phyloP scores from a whole-genome alignment of 805 yeast species.

The Blastobotrys mokoenaii region DNA sequence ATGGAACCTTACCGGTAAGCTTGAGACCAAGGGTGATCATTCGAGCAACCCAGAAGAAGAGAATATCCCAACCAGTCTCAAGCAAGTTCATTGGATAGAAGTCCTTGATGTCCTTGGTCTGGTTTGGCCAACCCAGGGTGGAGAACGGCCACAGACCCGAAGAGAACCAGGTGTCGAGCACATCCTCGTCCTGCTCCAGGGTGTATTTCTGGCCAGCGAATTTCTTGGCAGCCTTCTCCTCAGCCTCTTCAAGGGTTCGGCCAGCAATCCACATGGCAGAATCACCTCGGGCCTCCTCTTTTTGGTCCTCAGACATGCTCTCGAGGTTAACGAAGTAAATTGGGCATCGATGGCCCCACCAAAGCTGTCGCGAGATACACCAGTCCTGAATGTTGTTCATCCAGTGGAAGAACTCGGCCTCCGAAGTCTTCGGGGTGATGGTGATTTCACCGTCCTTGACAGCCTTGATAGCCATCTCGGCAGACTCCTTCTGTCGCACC shows the following conservation, averaged over 20 bases:
- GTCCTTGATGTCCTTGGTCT: conserved; percentile 59
- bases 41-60: conserved; percentile 98
- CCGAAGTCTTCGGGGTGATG: conserved; percentile 82
- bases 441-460: conserved; percentile 74
- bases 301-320: conserved; percentile 49
- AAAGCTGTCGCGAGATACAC: conserved; percentile 92
- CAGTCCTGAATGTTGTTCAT: conserved; percentile 94
- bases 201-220: conserved; percentile 65
- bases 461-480: conserved; percentile 75
- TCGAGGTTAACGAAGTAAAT: conserved; percentile 81
- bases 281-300: conserved; percentile 51
- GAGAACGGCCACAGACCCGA: conserved; percentile 98
- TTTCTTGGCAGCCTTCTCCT: conserved; percentile 63
- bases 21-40: conserved; percentile 90
- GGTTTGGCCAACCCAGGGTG: conserved; percentile 90
- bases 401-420: conserved; percentile 93
- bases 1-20: conserved; percentile 85
- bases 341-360: conserved; percentile 99
- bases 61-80: conserved; percentile 99
- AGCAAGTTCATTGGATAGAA: conserved; percentile 90
- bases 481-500: conserved; percentile 89
- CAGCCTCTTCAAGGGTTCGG: conserved; percentile 73
- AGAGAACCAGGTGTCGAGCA: conserved; percentile 97
- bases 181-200: conserved; percentile 94
- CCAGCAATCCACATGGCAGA: conserved; percentile 89